Evolutionary conservation across 768 basidiomycete species (phyloP), one percentile per base, ranked within the genome.

Genomic region (Boletus pseudo-olivaceus): DNA sequence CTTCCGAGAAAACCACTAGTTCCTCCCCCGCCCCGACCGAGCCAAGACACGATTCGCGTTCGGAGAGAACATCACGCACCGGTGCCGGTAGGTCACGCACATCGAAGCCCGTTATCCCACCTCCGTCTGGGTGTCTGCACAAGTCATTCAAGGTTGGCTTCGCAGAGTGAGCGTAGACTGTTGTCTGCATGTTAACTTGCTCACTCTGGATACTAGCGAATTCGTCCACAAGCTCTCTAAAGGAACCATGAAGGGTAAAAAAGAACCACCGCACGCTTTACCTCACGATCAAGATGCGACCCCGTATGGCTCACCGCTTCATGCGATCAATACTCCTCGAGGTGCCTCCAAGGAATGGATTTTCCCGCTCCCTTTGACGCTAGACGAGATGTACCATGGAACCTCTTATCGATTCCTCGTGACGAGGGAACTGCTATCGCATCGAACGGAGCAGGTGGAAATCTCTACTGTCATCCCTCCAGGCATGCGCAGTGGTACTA

Each of bases 311-410:
- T 72, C 76, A 33, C 77, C 77, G 12, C 68, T 80, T 17, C 68
- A 53, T 61, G 65, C 56, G 66, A 78, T 56, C 66, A 78, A 60
- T 70, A 76, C 55, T 58, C 76, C 55, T 48, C 61, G 69, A 39
- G 76, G 76, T 27, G 58, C 65, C 39, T 74, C 77, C 30, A 78
- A 78, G 56, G 85, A 87, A 64, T 88, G 86, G 84, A 72, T 79
- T n/a, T 87, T 85, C 69, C 79, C 83, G 0, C 77, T 88, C 6
- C 72, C 75, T 17, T 68, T 87, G 51, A 76, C 80, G 2, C 76
- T 88, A 19, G 82, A 87, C 53, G 84, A 87, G 57, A 73, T 88
- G 34, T 82, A 78, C 64, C 67, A 67, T 23, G 85, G 87, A 30
- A 77, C 78, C 44, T 72, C 72, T 15, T 82, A 80, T 60, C 76